Evolutionary conservation across 257 asterid genomes (phyloP), one percentile per base, ranked within the genome.

Genomic region (Forsythia suspensa): DNA sequence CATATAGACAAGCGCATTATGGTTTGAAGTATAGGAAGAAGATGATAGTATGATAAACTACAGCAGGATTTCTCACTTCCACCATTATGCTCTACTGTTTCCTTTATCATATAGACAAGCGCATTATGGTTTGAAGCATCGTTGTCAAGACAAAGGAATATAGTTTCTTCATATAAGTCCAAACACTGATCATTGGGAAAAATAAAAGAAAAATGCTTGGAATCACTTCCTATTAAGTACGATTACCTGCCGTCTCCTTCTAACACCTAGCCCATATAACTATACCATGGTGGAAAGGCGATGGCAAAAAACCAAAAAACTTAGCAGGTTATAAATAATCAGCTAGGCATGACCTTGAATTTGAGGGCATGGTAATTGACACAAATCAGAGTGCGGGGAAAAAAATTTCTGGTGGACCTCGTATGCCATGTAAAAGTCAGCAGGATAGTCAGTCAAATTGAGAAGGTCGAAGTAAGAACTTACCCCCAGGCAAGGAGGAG

Each of bases 401-500:
- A 34, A 46, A 41, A 10, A 71, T 40, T 3, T 39, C 4, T 15
- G 24, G 38, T 15, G 65, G 73, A 21, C 16, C 34, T 78, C 21
- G 36, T 48, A 51, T 76, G 16, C 11, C 34, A 66, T 9, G 41
- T 38, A 52, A 44, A 12, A 67, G 76, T 52, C 9, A 8, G 37
- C n/a, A 55, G 65, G 65, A 55, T 55, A 2, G 65, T n/a, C 16
- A 55, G 65, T 55, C 18, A 18, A 55, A 18, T 55, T 55, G 11
- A 48, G 8, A 0, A 21, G 3, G 13, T 21, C 70, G 59, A 63
- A 37, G 21, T 12, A 74, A 80, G 68, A 77, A 70, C 96, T 86
- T 87, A 94, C 98, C 97, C 97, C 93, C 94, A 94, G 9, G 98
- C 96, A 70, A 94, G 91, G 44, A 92, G 97, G 75, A 94, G 94